These are phyloP conservation scores for Aspergillus sp. DNA, from an alignment of 2,329 filamentous ascomycete genomes.

Conservation along the genomic window DNA sequence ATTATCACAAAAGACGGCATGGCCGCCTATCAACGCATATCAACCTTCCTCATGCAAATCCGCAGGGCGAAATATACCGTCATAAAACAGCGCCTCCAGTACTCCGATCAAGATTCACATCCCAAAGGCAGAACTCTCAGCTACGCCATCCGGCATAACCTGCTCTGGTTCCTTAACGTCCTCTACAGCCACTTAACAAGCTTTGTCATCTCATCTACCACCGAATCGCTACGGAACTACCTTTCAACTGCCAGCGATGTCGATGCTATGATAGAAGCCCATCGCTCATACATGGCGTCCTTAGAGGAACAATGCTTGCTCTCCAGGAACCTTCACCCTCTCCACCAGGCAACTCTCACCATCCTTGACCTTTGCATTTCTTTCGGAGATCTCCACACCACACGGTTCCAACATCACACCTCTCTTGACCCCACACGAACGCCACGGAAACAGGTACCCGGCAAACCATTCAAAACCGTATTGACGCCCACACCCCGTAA, in stretches of 20 bases:
- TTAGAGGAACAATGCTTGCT: constrained; percentile 70
- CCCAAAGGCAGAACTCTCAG: constrained; percentile 38
- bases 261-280: constrained; percentile 74
- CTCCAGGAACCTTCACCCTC: constrained; percentile 65
- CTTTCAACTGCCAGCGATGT: constrained; percentile 68
- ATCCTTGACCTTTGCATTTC: constrained; percentile 72
- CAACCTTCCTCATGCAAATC: constrained; percentile 75
- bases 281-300: constrained; percentile 62
- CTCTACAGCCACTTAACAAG: constrained; percentile 75
- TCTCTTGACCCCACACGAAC: neutral
- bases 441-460: constrained; percentile 20
- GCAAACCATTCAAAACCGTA: constrained; percentile 29
- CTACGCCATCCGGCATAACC: constrained; percentile 60
- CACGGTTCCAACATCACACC: constrained; percentile 33
- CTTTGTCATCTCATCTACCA: constrained; percentile 66
- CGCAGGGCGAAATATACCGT: constrained; percentile 69
- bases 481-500: constrained; percentile 30
- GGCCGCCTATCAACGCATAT: constrained; percentile 67
- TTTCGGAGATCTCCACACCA: constrained; percentile 61
- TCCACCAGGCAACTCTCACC: constrained; percentile 71
- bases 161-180: constrained; percentile 76
- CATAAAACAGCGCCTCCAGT: constrained; percentile 49
- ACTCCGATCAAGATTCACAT: constrained; percentile 17
- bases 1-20: constrained; percentile 68
- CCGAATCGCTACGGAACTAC: constrained; percentile 54